A percentile compares a stretch with the other conserved stretches of the same genome.
These are phyloP conservation scores for Clonostachys chloroleuca DNA, from an alignment of 2,329 filamentous ascomycete species.

Conservation along the genomic window DNA sequence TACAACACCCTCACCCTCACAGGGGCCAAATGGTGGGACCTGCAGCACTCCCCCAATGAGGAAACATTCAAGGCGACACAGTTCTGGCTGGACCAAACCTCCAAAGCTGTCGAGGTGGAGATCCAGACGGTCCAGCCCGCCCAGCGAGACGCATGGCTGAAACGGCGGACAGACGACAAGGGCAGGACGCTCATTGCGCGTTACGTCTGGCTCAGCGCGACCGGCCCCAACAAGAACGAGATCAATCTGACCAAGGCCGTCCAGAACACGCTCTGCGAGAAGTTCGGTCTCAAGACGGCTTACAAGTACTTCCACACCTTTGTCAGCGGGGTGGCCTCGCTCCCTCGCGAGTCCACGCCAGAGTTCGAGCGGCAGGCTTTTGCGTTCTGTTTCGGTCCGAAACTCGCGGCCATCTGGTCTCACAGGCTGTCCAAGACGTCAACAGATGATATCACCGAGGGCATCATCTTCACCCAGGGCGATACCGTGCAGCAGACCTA, in stretches of 20 bases:
- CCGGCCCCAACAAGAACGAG: conserved; percentile 10
- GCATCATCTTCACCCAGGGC: conserved; percentile 19
- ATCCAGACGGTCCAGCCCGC: background rate
- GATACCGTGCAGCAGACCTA: conserved; percentile 7
- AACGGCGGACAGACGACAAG: background rate
- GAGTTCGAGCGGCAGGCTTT: conserved; percentile 12
- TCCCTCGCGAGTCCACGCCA: conserved; percentile 7
- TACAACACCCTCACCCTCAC: conserved; percentile 4
- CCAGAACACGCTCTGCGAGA: conserved; percentile 11
- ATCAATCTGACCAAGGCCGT: conserved; percentile 15
- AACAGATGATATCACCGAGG: conserved; percentile 14
- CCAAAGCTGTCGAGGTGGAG: background rate
- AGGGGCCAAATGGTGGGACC: background rate
- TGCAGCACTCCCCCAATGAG: too few relatives aligned
- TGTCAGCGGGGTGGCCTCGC: conserved; percentile 22
- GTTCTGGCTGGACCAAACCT: background rate
- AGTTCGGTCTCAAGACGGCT: conserved; percentile 21
- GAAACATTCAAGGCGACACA: background rate
- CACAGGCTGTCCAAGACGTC: conserved; percentile 9
- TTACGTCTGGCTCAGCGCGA: conserved; percentile 15
- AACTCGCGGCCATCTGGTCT: conserved; percentile 30
- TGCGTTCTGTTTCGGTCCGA: conserved; percentile 28
- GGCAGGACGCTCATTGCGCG: conserved; percentile 18
- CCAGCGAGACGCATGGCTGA: background rate
- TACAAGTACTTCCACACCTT: conserved; percentile 24